phyloP scores from a whole-genome alignment of 352 stramenopile genomes.

The Blastocystis sp. region DNA sequence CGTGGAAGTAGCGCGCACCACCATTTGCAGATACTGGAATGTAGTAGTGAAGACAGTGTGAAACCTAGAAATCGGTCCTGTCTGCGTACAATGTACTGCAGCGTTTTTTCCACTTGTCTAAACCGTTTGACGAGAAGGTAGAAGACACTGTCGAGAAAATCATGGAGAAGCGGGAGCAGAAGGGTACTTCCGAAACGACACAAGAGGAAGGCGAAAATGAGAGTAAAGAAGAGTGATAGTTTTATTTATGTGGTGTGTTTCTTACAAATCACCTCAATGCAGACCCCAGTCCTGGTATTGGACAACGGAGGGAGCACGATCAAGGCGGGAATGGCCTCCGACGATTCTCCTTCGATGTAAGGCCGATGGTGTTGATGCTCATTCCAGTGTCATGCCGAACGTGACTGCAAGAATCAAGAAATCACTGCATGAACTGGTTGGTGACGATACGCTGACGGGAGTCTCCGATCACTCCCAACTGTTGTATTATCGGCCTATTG shows the following conservation, averaged over 20 bases:
- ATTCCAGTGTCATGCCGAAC: constrained; percentile 8
- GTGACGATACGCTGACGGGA: constrained; percentile 17
- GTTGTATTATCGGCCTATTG: constrained; percentile 43
- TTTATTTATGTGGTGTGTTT: constrained; percentile 10
- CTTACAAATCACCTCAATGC: neutral
- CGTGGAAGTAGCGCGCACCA: neutral
- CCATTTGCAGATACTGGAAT: constrained; percentile 9
- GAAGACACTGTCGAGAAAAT: neutral
- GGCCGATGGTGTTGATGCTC: neutral
- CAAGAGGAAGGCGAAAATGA: neutral
- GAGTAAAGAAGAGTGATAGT: neutral
- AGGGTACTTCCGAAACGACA: neutral
- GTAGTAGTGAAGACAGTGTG: neutral
- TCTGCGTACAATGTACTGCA: neutral
- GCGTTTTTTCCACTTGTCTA: neutral
- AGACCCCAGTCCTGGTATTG: constrained; percentile 5
- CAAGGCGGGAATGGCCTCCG: constrained; percentile 6
- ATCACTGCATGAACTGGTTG: constrained; percentile 46
- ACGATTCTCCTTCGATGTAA: neutral
- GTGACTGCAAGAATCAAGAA: constrained; percentile 35
- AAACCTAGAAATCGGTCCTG: constrained; percentile 30
- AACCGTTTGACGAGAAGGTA: constrained; percentile 29
- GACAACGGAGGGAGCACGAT: constrained; percentile 43
- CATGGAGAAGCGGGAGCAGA: neutral
- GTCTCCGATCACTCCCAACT: constrained; percentile 51